Percentiles rank a stretch among this genome's conserved stretches.
phyloP scores from a whole-genome alignment of 768 basidiomycete species.

The Symmetrospora coprosmae region DNA sequence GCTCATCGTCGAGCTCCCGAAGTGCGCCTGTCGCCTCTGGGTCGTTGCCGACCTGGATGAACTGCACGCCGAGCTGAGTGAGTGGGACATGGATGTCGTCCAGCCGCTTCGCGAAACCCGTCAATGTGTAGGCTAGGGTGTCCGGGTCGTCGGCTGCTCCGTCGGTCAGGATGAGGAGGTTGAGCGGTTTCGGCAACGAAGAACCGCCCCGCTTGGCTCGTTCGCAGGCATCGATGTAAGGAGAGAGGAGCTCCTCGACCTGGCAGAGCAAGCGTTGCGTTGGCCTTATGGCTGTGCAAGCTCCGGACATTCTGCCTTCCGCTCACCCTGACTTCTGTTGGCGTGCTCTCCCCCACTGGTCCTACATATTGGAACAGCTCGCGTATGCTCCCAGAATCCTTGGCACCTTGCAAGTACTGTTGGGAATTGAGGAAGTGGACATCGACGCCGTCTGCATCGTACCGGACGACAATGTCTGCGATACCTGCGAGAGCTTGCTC shows the following conservation, averaged over 20 bases:
- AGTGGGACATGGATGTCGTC: constrained; percentile 26
- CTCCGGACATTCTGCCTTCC: neutral
- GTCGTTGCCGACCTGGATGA: constrained; percentile 30
- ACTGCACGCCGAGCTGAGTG: constrained; percentile 30
- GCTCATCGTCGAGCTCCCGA: constrained; percentile 21
- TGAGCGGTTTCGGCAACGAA: constrained; percentile 26
- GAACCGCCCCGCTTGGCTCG: constrained; percentile 3
- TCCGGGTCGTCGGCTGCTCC: constrained; percentile 26
- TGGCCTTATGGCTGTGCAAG: neutral
- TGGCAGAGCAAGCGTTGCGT: neutral
- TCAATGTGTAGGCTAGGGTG: constrained; percentile 1
- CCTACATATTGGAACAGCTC: constrained; percentile 21
- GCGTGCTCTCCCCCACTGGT: constrained; percentile 23
- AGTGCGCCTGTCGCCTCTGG: constrained; percentile 24
- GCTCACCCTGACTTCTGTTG: constrained; percentile 21
- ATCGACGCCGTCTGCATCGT: constrained; percentile 20
- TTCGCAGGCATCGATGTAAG: constrained; percentile 27
- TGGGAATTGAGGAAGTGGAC: constrained; percentile 25
- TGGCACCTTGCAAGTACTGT: neutral
- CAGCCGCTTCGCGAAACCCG: constrained; percentile 27
- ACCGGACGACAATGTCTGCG: constrained; percentile 15
- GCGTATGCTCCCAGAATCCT: neutral
- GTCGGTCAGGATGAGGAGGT: constrained; percentile 28
- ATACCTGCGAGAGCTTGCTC: constrained; percentile 25
- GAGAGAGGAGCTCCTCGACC: constrained; percentile 25